Conservation (phyloP, 1,284 basidiomycete species). For the Tausonia pullulans region DNA sequence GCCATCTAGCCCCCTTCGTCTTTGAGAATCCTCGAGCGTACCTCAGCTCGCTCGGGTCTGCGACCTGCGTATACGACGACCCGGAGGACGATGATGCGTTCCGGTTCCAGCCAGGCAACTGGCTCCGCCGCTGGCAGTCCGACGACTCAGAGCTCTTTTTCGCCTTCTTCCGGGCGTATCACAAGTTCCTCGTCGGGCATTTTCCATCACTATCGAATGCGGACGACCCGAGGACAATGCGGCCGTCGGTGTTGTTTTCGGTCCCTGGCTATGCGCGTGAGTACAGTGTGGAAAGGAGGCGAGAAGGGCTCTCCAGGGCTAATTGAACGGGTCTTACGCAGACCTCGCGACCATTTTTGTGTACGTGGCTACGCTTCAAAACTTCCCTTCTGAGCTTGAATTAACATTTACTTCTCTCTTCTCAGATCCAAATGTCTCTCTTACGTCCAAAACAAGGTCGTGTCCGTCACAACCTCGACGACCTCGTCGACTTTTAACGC, state of each 20-base stretch:
- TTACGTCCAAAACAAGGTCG: slow-evolving; percentile 38
- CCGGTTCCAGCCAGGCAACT: slow-evolving; percentile 36
- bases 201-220: slow-evolving; percentile 8
- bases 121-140: slow-evolving; percentile 37
- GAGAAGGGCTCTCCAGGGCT: not conserved
- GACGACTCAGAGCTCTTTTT: slow-evolving; percentile 43
- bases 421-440: slow-evolving; percentile 35
- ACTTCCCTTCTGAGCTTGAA: no score
- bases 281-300: not conserved
- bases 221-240: slow-evolving; percentile 18
- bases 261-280: slow-evolving; percentile 37
- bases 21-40: slow-evolving; percentile 33
- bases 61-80: slow-evolving; percentile 24
- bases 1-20: slow-evolving; percentile 29
- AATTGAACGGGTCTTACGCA: not conserved
- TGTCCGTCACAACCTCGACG: slow-evolving; percentile 36
- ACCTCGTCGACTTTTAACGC: slow-evolving; percentile 36
- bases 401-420: no score
- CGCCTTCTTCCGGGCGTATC: slow-evolving; percentile 43
- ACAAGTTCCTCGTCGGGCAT: slow-evolving; percentile 38
- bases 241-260: slow-evolving; percentile 30
- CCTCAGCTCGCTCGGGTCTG: slow-evolving; percentile 25
- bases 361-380: no score
- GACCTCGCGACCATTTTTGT: slow-evolving; percentile 34
- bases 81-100: slow-evolving; percentile 31